Evolutionary conservation across 345 rosid species (phyloP), one percentile per base, ranked within the genome.

Genomic region (Murraya paniculata): DNA sequence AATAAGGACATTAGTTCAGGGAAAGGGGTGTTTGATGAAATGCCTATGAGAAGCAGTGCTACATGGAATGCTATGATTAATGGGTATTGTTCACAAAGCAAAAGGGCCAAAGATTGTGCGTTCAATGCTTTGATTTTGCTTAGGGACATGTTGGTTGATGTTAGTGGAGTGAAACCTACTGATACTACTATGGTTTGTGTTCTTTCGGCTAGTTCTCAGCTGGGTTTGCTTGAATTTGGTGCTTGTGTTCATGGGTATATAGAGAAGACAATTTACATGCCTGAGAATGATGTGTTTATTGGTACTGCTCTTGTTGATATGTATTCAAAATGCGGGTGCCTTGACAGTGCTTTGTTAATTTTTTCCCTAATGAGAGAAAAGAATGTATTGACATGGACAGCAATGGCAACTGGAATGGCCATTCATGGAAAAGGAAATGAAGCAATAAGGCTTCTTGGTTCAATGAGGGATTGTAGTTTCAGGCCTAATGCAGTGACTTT

Each of bases 61-160:
- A 85, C 93, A 6, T 90, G 93, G 93, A 89, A 89, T 68, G 90
- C 92, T 2, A 86, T 90, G 91, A 85, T 90, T 56, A 82, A 77
- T 8, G 96, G 88, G 38, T 90, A 85, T 71, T 83, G 89, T 74
- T 89, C 90, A 30, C 88, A 53, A 74, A 87, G 75, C 74, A 87
- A 79, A 16, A 89, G 77, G 72, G 85, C 75, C 24, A 82, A 80
- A 53, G 72, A 82, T 50, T 84, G 69, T 78, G 87, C 89, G 1
- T 64, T 66, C 8, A 79, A 81, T 35, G 94, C 82, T 53, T 27
- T 88, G 71, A 0, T 81, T 76, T 79, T 92, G 85, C 89, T 89
- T 78, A 81, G 77, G 60, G 85, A 81, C 39, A 87, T 85, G 87
- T 79, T 83, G 66, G 81, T 78, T 70, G 81, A 76, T 7, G 71